A percentile compares a stretch with the other conserved stretches of the same genome.
These are phyloP conservation scores for Glomus cerebriforme DNA, from an alignment of 192 early-diverging fungal species.

Conservation along the genomic window DNA sequence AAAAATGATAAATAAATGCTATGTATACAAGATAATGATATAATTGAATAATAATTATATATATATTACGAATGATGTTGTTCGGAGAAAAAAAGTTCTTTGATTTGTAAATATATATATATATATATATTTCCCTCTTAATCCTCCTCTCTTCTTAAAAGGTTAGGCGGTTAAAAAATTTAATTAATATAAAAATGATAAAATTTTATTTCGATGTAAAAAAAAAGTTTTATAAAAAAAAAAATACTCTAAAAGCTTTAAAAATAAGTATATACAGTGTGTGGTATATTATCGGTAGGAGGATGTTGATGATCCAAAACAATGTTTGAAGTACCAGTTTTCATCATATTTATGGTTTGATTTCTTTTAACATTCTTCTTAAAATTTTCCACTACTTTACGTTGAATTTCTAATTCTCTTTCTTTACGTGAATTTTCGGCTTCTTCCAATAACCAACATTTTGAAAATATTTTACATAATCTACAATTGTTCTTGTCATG, in stretches of 20 bases:
- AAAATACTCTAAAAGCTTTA: neutral
- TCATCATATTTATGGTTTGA: neutral
- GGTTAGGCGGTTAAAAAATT: too few relatives aligned
- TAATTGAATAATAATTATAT: too few relatives aligned
- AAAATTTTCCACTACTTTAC: neutral
- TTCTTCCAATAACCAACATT: conserved; percentile 22
- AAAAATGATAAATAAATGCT: too few relatives aligned
- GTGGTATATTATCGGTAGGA: neutral
- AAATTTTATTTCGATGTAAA: neutral
- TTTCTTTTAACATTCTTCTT: neutral
- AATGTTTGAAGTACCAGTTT: neutral
- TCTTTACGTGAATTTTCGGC: neutral
- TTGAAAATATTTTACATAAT: conserved; percentile 4
- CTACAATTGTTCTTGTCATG: neutral
- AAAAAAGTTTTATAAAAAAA: neutral
- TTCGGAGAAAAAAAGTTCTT: too few relatives aligned
- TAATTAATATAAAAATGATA: too few relatives aligned
- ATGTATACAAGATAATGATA: too few relatives aligned
- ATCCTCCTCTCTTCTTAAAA: too few relatives aligned
- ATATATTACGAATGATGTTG: too few relatives aligned
- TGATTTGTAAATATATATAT: too few relatives aligned
- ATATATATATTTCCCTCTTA: too few relatives aligned
- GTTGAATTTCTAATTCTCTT: conserved; percentile 22
- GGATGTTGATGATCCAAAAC: neutral
- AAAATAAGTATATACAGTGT: neutral